phyloP scores from a whole-genome alignment of 2,329 filamentous ascomycete genomes.

The Atkinsonella hypoxylon region DNA sequence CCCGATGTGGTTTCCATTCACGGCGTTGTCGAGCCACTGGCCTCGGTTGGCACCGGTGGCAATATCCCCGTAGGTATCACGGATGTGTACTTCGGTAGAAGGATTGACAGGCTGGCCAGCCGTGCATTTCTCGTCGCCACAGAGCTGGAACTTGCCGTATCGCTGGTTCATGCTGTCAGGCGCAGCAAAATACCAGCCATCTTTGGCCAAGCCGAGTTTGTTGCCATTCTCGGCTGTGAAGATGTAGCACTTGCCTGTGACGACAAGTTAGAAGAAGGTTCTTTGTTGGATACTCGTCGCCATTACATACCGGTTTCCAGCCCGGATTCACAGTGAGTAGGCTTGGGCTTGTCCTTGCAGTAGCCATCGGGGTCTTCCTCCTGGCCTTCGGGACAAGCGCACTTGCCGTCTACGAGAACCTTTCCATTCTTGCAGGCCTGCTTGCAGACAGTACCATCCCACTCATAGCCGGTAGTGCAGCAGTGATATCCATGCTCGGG shows the following conservation, averaged over 20 bases:
- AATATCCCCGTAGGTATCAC: constrained; percentile 9
- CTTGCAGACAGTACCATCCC: constrained; percentile 9
- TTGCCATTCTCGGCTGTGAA: constrained; percentile 9
- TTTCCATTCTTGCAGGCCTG: constrained; percentile 8
- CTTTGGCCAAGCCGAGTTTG: constrained; percentile 6
- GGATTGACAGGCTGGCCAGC: constrained; percentile 7
- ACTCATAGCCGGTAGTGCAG: constrained; percentile 8
- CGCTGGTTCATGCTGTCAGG: constrained; percentile 9
- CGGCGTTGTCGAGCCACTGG: constrained; percentile 10
- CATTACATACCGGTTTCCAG: neutral
- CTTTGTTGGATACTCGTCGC: neutral
- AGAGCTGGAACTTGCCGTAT: constrained; percentile 12
- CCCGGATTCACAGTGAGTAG: neutral
- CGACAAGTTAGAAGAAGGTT: neutral
- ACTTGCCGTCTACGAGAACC: constrained; percentile 8
- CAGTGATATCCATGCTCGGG: constrained; percentile 9
- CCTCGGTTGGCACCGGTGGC: constrained; percentile 7
- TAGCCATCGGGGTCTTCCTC: neutral
- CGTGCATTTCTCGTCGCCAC: constrained; percentile 9
- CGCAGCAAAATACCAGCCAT: constrained; percentile 8
- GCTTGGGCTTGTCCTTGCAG: constrained; percentile 2
- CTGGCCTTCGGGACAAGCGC: constrained; percentile 7
- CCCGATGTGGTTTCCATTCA: constrained; percentile 8
- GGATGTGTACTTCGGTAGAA: constrained; percentile 6
- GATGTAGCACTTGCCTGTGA: constrained; percentile 10